Conservation (phyloP, 305 asterid genomes). For the Fraxinus nigra region DNA sequence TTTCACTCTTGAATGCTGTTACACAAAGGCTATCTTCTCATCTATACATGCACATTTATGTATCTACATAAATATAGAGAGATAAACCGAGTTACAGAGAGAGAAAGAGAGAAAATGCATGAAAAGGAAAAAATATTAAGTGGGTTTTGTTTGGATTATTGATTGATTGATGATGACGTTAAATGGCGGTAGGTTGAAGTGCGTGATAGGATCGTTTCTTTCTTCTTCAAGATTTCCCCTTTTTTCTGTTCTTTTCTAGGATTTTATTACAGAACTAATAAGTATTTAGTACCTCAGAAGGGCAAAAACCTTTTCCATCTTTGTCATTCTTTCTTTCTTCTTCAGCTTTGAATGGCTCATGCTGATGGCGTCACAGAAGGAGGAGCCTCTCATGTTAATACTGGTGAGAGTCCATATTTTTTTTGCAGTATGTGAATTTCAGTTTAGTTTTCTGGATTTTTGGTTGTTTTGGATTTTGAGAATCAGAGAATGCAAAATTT, state of each 20-base stretch:
- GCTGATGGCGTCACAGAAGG: conserved; percentile 26
- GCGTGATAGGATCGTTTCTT: conserved; percentile 29
- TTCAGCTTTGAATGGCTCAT: conserved; percentile 46
- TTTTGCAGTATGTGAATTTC: conserved; percentile 12
- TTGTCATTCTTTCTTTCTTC: conserved; percentile 25
- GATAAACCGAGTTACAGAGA: neutral
- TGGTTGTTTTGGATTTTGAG: neutral
- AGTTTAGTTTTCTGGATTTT: neutral
- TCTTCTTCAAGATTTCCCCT: neutral
- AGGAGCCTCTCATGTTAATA: conserved; percentile 28
- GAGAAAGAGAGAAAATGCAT: conserved; percentile 9
- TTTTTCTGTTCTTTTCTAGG: neutral
- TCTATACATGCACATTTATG: conserved; percentile 25
- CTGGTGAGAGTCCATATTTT: conserved; percentile 35
- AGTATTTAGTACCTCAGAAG: neutral
- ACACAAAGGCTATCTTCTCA: conserved; percentile 15
- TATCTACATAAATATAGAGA: conserved; percentile 11
- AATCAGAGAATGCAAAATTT: neutral
- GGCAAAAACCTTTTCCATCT: neutral
- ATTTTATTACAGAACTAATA: neutral
- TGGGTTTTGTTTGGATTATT: conserved; percentile 37
- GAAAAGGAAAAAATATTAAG: conserved; percentile 23
- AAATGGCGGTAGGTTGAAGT: conserved; percentile 43
- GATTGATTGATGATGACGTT: conserved; percentile 30
- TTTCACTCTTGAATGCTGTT: conserved; percentile 35